Evolutionary conservation across 2,329 filamentous ascomycete genomes (phyloP).

Genomic region (Colletotrichum sp.): DNA sequence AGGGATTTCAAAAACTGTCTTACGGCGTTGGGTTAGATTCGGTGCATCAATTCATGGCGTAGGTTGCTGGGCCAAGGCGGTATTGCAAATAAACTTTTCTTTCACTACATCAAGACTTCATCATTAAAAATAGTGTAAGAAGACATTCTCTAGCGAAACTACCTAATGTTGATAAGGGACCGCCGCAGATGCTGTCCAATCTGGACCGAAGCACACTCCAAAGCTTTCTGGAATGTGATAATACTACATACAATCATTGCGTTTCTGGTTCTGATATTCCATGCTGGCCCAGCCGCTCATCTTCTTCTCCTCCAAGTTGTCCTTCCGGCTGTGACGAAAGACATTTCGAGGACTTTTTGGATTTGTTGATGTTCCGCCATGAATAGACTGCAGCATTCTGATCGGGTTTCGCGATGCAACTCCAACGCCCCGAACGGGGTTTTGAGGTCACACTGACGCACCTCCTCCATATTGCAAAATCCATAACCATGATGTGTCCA

Average conservation of each 20-base stretch:
- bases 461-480: conserved; percentile 57
- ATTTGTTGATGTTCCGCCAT: conserved; percentile 11
- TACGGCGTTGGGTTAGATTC: background rate
- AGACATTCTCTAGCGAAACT: conserved; percentile 7
- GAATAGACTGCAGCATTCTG: conserved; percentile 15
- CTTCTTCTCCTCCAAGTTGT: background rate
- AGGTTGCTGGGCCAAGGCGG: background rate
- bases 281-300: background rate
- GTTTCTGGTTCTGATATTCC: conserved; percentile 18
- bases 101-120: background rate
- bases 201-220: conserved; percentile 17
- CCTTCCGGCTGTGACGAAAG: background rate
- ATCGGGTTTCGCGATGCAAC: conserved; percentile 6
- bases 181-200: conserved; percentile 19
- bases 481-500: conserved; percentile 68
- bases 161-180: conserved; percentile 18
- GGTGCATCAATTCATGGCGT: background rate
- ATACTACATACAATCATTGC: conserved; percentile 22
- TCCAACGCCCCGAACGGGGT: conserved; percentile 4
- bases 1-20: background rate
- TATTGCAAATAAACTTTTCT: background rate
- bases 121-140: background rate
- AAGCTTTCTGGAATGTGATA: conserved; percentile 11
- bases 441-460: conserved; percentile 6
- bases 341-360: background rate